phyloP scores from a whole-genome alignment of 345 rosid species.

The Isatis tinctoria region DNA sequence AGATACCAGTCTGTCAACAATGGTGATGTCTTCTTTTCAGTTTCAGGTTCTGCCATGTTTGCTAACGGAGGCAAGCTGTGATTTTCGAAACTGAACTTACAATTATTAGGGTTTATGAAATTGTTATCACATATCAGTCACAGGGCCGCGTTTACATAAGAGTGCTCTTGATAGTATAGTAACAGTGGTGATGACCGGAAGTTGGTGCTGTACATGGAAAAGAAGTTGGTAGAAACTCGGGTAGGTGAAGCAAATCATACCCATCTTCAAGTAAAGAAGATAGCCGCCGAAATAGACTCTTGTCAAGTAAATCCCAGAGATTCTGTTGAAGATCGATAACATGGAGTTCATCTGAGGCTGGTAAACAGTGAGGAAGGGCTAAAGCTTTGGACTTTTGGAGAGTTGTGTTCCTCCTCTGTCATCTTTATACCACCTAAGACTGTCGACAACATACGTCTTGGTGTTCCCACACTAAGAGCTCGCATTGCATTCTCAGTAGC shows the following conservation, averaged over 20 bases:
- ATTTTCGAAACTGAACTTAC: neutral
- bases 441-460: constrained; percentile 25
- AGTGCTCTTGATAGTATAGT: too few relatives aligned
- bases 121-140: neutral
- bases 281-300: constrained; percentile 22
- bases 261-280: constrained; percentile 31
- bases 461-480: constrained; percentile 21
- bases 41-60: neutral
- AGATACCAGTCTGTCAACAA: neutral
- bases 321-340: constrained; percentile 35
- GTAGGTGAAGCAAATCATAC: constrained; percentile 34
- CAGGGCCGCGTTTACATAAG: too few relatives aligned
- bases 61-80: neutral
- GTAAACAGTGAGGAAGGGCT: constrained; percentile 25
- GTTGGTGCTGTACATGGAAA: neutral
- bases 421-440: constrained; percentile 25
- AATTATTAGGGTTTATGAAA: neutral
- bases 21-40: neutral
- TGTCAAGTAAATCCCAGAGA: constrained; percentile 30
- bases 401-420: constrained; percentile 5
- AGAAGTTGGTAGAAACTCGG: constrained; percentile 31
- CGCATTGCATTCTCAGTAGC: neutral
- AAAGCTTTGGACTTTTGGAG: constrained; percentile 20
- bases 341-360: constrained; percentile 36
- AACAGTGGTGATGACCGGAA: too few relatives aligned